These are phyloP conservation scores for Stephanodiscus triporus DNA, from an alignment of 108 stramenopile genomes.

Conservation along the genomic window DNA sequence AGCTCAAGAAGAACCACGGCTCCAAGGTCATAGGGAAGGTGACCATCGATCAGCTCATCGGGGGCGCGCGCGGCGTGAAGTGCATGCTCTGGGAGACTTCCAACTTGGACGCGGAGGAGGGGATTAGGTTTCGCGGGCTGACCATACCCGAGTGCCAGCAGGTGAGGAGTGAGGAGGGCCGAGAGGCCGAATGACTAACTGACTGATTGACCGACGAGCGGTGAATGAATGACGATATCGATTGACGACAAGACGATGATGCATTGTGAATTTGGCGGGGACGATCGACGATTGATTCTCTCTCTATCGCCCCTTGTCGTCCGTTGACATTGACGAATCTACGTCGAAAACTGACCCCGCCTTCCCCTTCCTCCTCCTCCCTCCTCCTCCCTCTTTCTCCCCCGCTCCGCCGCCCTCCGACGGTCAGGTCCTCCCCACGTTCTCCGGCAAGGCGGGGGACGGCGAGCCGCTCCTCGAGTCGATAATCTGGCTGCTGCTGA, in stretches of 20 bases:
- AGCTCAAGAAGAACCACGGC: constrained; percentile 96
- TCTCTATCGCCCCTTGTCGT: too few species aligned
- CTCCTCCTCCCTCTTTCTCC: not conserved
- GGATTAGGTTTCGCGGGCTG: constrained; percentile 98
- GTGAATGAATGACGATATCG: too few species aligned
- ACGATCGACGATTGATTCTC: too few species aligned
- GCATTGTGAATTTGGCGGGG: too few species aligned
- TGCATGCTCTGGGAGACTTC: constrained; percentile 99
- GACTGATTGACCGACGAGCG: too few species aligned
- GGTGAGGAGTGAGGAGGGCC: constrained; percentile 25
- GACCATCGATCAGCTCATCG: constrained; percentile 96
- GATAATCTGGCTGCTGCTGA: constrained; percentile 96
- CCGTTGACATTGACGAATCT: too few species aligned
- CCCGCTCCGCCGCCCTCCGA: not conserved
- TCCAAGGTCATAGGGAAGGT: constrained; percentile 95
- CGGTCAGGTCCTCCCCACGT: constrained; percentile 86
- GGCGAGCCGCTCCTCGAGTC: constrained; percentile 97
- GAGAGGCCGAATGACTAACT: not conserved
- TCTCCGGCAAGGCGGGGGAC: constrained; percentile 87
- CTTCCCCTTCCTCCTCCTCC: not conserved
- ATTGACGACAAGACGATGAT: too few species aligned
- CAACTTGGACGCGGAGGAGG: constrained; percentile 98
- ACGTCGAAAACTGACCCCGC: not conserved
- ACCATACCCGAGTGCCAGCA: constrained; percentile 99
- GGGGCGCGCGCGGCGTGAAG: constrained; percentile 97